Base-by-base conservation (phyloP, 768 basidiomycete genomes). In the Tricholoma matsutake region DNA sequence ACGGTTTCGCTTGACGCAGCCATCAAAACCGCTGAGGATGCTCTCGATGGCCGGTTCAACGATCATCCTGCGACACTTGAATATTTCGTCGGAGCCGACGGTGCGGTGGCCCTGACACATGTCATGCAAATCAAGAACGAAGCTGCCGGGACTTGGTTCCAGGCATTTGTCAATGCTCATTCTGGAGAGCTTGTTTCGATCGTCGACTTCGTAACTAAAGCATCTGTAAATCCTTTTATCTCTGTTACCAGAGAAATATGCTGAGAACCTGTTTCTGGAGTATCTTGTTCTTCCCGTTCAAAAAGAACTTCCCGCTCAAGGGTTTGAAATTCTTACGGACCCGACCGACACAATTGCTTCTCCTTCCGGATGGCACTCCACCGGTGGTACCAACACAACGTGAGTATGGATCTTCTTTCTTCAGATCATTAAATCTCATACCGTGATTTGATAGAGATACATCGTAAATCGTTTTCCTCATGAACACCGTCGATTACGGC, bases 141-240 rank as follows among this genome's bases (percentile, higher is more conserved):
- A 7, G 64, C 63, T 2, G 65, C 67, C 6, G 73, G 82, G 35
- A 74, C 78, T 18, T 86, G 82, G 81, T 80, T 77, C 65, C 81
- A 86, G 68, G 84, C 83, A 0, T 83, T 82, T 62, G 79, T 86
- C 54, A 84, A 86, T 63, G 84, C 82, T 8, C 80, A 81, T 61
- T 72, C 78, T 29, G 81, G 81, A 10, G 79, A 81, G 29, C 67
- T 86, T 34, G 68, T 84, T 28, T 76, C 79, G 13, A 75, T 83
- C n/a, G 79, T 80, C 56, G 83, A 86, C 67, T 86, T 83, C 70
- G 83, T 80, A 32, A 67, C 77, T 8, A 66, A 79, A 32, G 77
- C 78, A 16, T 68, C 79, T 4, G 78, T 81, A 61, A 61, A 76
- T 57, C 39, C 11, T 1, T 64, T 14, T 32, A 4, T 4, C 34